Evolutionary conservation across 2,329 filamentous ascomycete species (phyloP), one percentile per base, ranked within the genome.

Genomic region (Ophiostoma perfectum): DNA sequence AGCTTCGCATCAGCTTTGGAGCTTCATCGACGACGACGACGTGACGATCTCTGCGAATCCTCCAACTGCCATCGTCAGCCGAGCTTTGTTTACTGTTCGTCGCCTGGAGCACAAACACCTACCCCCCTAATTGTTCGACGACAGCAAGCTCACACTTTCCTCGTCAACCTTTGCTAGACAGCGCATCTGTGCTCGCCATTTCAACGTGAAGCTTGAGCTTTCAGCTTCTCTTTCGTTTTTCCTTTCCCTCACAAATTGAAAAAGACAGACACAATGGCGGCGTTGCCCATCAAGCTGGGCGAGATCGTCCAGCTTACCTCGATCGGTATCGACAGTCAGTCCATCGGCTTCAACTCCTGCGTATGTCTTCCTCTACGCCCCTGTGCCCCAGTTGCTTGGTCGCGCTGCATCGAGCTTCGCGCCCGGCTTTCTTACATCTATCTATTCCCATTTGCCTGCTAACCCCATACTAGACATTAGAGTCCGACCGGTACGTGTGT

Each of bases 401-500:
- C 27, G 27, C 27, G 27, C 27, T 27, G 27, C 27, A 27, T 27
- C 27, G 27, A 27, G 27, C 27, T 27, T 1, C 27, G 27, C 27
- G 27, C 27, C 27, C 27, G 27, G 27, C 27, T 27, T 27, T 27
- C 27, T 27, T 6, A 5, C 42, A 4, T 16, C 12, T 36, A 4
- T 27, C 38, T n/a, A n/a, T 5, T 4, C 9, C 44, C 18, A 7
- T 38, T 67, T 68, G 45, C 27, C 41, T 55, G 70, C 70, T 74
- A 66, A 72, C 67, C 36, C 63, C 18, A 9, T 4, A 39, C 74
- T 27, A 97, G 93, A 99, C 95, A 79, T 87, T 99, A 82, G 95
- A 99, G 85, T 99, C 95, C 78, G 95, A 99, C 81, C 87, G 90
- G 78, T 99, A 90, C 81, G 91, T 99, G 76, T 99, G 95, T 80